Conservation (phyloP, 768 basidiomycete genomes). For the Boletus rubescentipes region DNA sequence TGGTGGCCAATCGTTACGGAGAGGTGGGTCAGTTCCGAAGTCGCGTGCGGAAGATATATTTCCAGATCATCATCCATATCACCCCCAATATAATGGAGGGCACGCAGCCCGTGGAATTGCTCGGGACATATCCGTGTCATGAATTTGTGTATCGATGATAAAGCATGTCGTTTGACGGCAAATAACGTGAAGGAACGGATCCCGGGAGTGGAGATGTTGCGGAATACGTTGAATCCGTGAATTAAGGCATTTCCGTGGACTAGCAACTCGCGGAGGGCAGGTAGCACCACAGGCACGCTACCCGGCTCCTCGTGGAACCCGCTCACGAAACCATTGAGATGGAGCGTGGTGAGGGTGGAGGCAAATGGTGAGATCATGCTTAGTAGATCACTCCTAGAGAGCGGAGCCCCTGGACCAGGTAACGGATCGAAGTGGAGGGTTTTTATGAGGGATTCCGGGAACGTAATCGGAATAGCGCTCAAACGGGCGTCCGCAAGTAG, state of each 20-base stretch:
- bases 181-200: conserved; percentile 26
- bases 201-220: conserved; percentile 33
- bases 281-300: conserved; percentile 32
- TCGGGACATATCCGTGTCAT: conserved; percentile 36
- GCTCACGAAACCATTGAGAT: conserved; percentile 34
- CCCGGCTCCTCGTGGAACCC: conserved; percentile 34
- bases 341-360: conserved; percentile 29
- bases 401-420: conserved; percentile 29
- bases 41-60: conserved; percentile 32
- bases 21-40: conserved; percentile 36
- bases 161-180: conserved; percentile 27
- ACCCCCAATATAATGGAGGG: conserved; percentile 35
- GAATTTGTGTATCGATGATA: conserved; percentile 37
- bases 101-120: conserved; percentile 32
- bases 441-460: conserved; percentile 27
- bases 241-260: conserved; percentile 32
- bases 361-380: conserved; percentile 30
- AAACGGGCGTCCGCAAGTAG: conserved; percentile 32
- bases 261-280: conserved; percentile 28
- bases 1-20: conserved; percentile 34
- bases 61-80: conserved; percentile 36
- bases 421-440: conserved; percentile 37
- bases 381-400: conserved; percentile 28
- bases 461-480: conserved; percentile 33
- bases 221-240: conserved; percentile 36